Percentiles rank a stretch among this genome's conserved stretches.
Conservation (phyloP, 306 rosid species). For the Glycine soja region DNA sequence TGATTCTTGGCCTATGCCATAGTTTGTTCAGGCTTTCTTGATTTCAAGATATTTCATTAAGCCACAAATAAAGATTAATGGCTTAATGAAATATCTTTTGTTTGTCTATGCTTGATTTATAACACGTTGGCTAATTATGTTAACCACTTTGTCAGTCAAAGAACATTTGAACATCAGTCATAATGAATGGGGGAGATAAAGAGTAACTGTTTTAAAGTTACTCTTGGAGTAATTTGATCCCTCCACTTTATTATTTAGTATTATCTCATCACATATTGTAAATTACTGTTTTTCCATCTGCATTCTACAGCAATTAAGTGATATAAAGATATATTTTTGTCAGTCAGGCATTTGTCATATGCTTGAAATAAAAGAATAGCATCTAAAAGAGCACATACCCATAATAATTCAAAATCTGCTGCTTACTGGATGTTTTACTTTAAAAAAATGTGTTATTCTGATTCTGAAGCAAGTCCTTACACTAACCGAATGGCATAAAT, state of each 20-base stretch:
- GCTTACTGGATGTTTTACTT: neutral
- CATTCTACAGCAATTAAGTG: neutral
- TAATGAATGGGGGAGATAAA: too few species aligned
- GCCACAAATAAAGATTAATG: too few species aligned
- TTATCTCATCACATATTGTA: slow-evolving; percentile 2
- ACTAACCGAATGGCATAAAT: neutral
- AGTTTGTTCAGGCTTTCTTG: neutral
- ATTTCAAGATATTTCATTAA: too few species aligned
- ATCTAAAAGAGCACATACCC: neutral
- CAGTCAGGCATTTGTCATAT: too few species aligned
- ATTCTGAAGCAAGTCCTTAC: slow-evolving; percentile 30
- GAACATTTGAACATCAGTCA: neutral
- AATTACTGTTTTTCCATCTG: slow-evolving; percentile 1
- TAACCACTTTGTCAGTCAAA: slow-evolving; percentile 7
- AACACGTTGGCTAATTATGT: neutral
- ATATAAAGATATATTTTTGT: neutral
- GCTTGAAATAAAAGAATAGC: neutral
- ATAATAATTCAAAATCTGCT: neutral
- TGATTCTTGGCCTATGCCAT: slow-evolving; percentile 15
- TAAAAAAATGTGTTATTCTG: neutral
- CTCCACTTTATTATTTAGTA: too few species aligned
- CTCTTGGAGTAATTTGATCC: too few species aligned
- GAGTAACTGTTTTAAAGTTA: too few species aligned
- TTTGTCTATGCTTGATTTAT: slow-evolving; percentile 23
- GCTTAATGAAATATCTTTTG: neutral